Percentiles rank a stretch among this genome's conserved stretches.
These are phyloP conservation scores for Pogostemon cablin DNA, from an alignment of 257 asterid genomes.

Conservation along the genomic window DNA sequence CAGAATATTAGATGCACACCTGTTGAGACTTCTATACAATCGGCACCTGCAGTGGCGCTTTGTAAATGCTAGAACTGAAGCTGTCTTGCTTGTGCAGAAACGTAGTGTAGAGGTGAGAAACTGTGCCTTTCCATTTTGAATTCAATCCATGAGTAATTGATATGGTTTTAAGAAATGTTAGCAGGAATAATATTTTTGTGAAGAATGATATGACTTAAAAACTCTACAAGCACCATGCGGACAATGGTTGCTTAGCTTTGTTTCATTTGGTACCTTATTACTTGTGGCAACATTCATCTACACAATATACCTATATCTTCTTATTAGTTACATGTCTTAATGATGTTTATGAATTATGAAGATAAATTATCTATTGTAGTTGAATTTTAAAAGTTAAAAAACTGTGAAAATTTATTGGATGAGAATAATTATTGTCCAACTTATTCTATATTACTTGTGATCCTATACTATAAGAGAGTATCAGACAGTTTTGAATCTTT, in stretches of 20 bases:
- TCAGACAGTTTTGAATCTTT: constrained; percentile 3
- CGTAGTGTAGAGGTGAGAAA: constrained; percentile 73
- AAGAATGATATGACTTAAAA: not conserved
- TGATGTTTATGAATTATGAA: not conserved
- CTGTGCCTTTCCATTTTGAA: not conserved
- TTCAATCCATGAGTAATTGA: constrained; percentile 7
- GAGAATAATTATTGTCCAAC: constrained; percentile 2
- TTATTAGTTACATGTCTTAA: not conserved
- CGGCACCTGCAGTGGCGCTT: constrained; percentile 94
- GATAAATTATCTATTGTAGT: not conserved
- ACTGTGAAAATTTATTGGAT: constrained; percentile 9
- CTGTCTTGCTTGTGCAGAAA: constrained; percentile 67
- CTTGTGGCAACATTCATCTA: constrained; percentile 11
- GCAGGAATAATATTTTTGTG: not conserved
- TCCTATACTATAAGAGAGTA: constrained; percentile 8
- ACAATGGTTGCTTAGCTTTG: not conserved
- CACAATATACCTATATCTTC: constrained; percentile 17
- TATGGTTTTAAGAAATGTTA: constrained; percentile 21
- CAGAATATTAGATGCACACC: constrained; percentile 77
- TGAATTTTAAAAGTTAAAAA: not conserved
- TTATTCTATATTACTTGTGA: constrained; percentile 17
- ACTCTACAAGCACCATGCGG: not conserved
- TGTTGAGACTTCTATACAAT: constrained; percentile 84
- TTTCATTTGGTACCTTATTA: not conserved
- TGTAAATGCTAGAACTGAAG: constrained; percentile 81